A percentile compares a stretch with the other conserved stretches of the same genome.
These are phyloP conservation scores for Myxozyma vanderwaltii DNA, from an alignment of 805 yeast genomes.

Conservation along the genomic window DNA sequence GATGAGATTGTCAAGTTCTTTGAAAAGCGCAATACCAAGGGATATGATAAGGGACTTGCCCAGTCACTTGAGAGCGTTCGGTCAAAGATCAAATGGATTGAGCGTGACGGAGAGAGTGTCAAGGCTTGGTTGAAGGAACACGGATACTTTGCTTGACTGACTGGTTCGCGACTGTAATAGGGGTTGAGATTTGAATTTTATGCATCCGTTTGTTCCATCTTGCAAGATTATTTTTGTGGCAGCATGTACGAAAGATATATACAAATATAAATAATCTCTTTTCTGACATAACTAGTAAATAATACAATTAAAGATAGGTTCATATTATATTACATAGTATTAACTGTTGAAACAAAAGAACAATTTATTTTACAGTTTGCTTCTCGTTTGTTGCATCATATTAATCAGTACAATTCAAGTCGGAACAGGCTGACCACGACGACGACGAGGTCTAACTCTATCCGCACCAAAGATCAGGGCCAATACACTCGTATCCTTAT, in stretches of 20 bases:
- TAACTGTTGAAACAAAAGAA: neutral
- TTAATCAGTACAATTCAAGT: neutral
- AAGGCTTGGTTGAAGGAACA: constrained; percentile 37
- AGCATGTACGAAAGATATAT: no score
- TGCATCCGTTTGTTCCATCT: no score
- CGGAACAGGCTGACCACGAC: constrained; percentile 7
- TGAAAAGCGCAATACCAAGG: constrained; percentile 50
- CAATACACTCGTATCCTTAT: constrained; percentile 16
- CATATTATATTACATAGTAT: neutral
- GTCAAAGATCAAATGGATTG: constrained; percentile 55
- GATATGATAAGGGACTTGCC: constrained; percentile 60
- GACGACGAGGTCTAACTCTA: constrained; percentile 7
- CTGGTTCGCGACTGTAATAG: neutral
- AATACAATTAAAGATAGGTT: no score
- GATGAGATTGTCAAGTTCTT: constrained; percentile 52
- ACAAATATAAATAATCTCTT: no score
- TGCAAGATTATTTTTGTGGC: no score
- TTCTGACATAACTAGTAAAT: no score
- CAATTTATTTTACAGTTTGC: no score
- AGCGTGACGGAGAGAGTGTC: constrained; percentile 41
- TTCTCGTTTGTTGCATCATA: neutral
- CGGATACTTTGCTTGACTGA: constrained; percentile 25
- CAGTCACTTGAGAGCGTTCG: constrained; percentile 61
- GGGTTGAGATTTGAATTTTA: no score
- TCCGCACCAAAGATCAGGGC: constrained; percentile 18